Evolutionary conservation across 2,329 filamentous ascomycete genomes (phyloP).

Genomic region (Rutstroemia sydowiana): DNA sequence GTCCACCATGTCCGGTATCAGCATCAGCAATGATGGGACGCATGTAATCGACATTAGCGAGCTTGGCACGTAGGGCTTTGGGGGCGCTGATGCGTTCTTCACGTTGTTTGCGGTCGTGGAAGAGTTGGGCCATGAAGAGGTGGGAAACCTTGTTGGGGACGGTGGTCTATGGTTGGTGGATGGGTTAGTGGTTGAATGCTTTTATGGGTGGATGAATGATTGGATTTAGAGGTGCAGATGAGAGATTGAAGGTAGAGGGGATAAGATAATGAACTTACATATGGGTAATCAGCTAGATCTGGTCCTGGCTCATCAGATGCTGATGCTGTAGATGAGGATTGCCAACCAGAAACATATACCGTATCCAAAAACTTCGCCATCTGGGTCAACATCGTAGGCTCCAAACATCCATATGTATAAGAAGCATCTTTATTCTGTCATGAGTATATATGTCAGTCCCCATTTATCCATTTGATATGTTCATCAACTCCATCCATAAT

Average conservation of each 20-base stretch:
- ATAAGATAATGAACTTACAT: conserved; percentile 45
- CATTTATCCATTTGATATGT: no score
- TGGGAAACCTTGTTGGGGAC: conserved; percentile 98
- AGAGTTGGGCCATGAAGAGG: conserved; percentile 96
- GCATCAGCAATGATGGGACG: conserved; percentile 95
- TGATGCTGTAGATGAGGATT: conserved; percentile 93
- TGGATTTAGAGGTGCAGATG: no score
- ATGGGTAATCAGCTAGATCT: conserved; percentile 96
- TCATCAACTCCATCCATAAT: no score
- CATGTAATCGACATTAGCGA: conserved; percentile 85
- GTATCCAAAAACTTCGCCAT: conserved; percentile 99
- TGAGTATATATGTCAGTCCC: not conserved
- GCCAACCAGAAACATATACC: conserved; percentile 98
- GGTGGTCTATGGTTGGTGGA: conserved; percentile 59
- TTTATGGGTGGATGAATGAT: no score
- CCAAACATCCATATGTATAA: conserved; percentile 94
- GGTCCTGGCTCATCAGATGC: conserved; percentile 92
- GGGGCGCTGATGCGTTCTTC: conserved; percentile 75
- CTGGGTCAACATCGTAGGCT: conserved; percentile 97
- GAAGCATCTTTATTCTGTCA: conserved; percentile 71
- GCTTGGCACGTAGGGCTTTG: conserved; percentile 61
- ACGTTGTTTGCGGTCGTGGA: conserved; percentile 98
- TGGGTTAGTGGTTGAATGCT: not conserved
- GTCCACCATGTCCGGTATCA: conserved; percentile 91
- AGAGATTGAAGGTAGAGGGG: not conserved